Percentiles rank a stretch among this genome's conserved stretches.
Evolutionary conservation across 2,329 filamentous ascomycete genomes (phyloP).

Genomic region (Aspergillus terreus): DNA sequence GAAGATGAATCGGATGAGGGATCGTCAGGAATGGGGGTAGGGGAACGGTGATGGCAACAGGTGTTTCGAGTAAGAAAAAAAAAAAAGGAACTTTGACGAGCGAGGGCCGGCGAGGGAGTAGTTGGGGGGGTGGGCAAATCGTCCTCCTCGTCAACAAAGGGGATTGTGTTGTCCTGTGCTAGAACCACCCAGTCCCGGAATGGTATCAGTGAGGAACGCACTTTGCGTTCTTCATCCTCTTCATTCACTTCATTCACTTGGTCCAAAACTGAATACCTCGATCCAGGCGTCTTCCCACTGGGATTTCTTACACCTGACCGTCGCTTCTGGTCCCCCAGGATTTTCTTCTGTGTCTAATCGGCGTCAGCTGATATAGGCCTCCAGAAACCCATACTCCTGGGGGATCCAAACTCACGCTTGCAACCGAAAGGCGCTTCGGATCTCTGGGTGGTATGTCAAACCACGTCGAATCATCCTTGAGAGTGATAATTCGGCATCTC

Average conservation of each 20-base stretch:
- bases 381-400: neutral
- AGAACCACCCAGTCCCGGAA: conserved; percentile 4
- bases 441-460: neutral
- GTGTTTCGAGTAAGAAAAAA: conserved; percentile 1
- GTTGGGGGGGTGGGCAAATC: neutral
- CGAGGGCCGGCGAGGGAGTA: conserved; percentile 1
- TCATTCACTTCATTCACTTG: conserved; percentile 12
- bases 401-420: neutral
- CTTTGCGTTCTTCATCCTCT: conserved; percentile 2
- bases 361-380: neutral
- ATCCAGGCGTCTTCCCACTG: neutral
- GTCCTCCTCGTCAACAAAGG: conserved; percentile 1
- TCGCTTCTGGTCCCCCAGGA: neutral
- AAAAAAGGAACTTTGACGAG: neutral
- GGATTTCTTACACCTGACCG: neutral
- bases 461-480: too few species aligned
- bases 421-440: neutral
- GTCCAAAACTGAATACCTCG: neutral
- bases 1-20: conserved; percentile 3
- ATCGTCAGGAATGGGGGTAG: neutral
- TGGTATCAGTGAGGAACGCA: conserved; percentile 5
- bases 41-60: neutral
- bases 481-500: too few species aligned
- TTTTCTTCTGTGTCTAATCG: neutral
- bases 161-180: conserved; percentile 9